These are phyloP conservation scores for Russula emetica DNA, from an alignment of 768 basidiomycete genomes.

Conservation along the genomic window DNA sequence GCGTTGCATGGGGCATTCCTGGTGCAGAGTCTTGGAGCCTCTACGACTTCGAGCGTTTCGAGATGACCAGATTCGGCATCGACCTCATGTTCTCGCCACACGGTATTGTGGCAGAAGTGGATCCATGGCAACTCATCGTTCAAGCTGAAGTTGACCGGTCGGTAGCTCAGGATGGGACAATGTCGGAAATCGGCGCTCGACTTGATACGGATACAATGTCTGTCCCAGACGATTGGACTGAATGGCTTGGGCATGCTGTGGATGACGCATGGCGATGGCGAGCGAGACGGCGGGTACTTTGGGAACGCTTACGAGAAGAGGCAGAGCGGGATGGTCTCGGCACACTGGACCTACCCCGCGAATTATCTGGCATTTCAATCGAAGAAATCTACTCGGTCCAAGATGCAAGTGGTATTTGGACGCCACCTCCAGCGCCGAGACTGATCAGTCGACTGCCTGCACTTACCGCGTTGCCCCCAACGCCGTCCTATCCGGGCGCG, in stretches of 20 bases:
- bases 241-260: slow-evolving; percentile 13
- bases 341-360: slow-evolving; percentile 15
- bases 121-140: slow-evolving; percentile 22
- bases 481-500: slow-evolving; percentile 5
- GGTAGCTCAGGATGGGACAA: not conserved
- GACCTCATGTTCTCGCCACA: slow-evolving; percentile 24
- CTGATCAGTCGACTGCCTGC: slow-evolving; percentile 14
- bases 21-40: slow-evolving; percentile 22
- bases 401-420: slow-evolving; percentile 5
- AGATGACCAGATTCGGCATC: slow-evolving; percentile 21
- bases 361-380: slow-evolving; percentile 20
- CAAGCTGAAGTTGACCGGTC: slow-evolving; percentile 15
- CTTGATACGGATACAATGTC: not conserved
- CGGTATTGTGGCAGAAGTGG: slow-evolving; percentile 19
- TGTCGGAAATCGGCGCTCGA: not conserved
- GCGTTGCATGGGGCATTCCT: slow-evolving; percentile 18
- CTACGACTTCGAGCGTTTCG: slow-evolving; percentile 25
- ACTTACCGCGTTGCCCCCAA: slow-evolving; percentile 4
- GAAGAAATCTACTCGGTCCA: slow-evolving; percentile 15
- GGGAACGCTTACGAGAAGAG: slow-evolving; percentile 24
- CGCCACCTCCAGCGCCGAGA: slow-evolving; percentile 24
- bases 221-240: slow-evolving; percentile 23
- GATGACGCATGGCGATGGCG: slow-evolving; percentile 25
- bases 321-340: slow-evolving; percentile 23
- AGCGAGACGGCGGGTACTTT: slow-evolving; percentile 26